Percentiles rank a stretch among this genome's conserved stretches.
Conservation (phyloP, 768 basidiomycete genomes). For the Auriscalpium vulgare region DNA sequence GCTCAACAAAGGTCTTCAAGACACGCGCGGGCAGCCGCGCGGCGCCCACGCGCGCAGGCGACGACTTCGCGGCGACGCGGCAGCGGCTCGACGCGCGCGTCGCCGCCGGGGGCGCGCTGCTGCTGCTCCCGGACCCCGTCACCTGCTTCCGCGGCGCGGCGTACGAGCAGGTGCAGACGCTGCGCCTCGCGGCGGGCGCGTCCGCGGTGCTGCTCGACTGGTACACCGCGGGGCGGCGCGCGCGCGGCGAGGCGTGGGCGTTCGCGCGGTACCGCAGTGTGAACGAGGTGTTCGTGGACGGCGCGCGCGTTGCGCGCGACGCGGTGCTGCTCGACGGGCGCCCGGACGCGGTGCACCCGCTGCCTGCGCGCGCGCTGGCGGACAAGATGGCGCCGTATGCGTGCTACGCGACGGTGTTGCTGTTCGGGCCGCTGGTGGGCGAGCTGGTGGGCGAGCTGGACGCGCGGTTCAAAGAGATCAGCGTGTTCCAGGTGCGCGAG, state of each 20-base stretch:
- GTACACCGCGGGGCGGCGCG: slow-evolving; percentile 82
- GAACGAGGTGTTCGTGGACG: slow-evolving; percentile 74
- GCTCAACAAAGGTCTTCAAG: slow-evolving; percentile 94
- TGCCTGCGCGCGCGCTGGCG: slow-evolving; percentile 40
- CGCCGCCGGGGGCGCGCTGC: slow-evolving; percentile 44
- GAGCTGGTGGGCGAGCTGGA: slow-evolving; percentile 41
- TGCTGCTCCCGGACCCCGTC: slow-evolving; percentile 87
- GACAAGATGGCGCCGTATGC: slow-evolving; percentile 72
- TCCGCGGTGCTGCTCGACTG: slow-evolving; percentile 81
- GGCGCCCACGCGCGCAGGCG: slow-evolving; percentile 24
- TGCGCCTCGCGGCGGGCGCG: slow-evolving; percentile 51
- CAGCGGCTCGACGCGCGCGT: slow-evolving; percentile 60
- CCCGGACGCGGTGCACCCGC: slow-evolving; percentile 10
- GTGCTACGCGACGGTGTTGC: slow-evolving; percentile 82
- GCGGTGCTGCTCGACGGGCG: slow-evolving; percentile 61
- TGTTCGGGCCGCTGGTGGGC: slow-evolving; percentile 61
- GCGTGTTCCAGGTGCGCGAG: slow-evolving; percentile 47
- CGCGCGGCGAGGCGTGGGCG: slow-evolving; percentile 82
- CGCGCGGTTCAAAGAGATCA: slow-evolving; percentile 41
- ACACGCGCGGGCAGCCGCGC: slow-evolving; percentile 52
- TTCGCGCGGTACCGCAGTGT: slow-evolving; percentile 79
- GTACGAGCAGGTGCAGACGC: slow-evolving; percentile 80
- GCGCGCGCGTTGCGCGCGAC: slow-evolving; percentile 65
- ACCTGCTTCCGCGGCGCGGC: slow-evolving; percentile 82
- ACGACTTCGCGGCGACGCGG: slow-evolving; percentile 32